Evolutionary conservation across 345 rosid genomes (phyloP), one percentile per base, ranked within the genome.

Genomic region (Punica granatum): DNA sequence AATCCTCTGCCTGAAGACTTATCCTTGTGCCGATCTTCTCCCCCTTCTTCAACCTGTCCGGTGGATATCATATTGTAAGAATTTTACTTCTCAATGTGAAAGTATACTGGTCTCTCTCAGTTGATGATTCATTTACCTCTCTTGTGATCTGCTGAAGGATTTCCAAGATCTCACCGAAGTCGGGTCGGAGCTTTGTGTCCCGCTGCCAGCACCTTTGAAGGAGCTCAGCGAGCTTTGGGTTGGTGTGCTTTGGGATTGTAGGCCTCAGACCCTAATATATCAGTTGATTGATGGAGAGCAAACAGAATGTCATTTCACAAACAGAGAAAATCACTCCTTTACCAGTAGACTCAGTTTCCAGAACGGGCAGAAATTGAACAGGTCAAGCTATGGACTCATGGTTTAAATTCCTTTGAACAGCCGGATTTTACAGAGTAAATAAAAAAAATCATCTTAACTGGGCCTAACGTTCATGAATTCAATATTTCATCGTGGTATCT

Each of bases 141-240:
- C 74, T 85, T 23, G 79, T 75, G 64, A 94, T 78, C 67, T 77
- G 84, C 70, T 80, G 83, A 73, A 91, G 89, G 65, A 72, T 77
- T 65, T 85, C 86, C 60, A 84, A 80, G 71, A 92, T 84, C 59
- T 89, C 88, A 54, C 87, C 81, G 82, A 94, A 94, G 73, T 77
- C 67, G n/a, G 98, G 98, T 72, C 98, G 84, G 72, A 77, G 87
- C 68, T 70, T 70, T 63, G 99, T 92, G 53, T 94, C 87, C 72
- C 83, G 96, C 73, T 65, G 86, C 99, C 98, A 91, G 86, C 99
- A 91, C 70, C 79, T 88, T 86, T 88, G 92, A 31, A 94, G 90
- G 67, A 88, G 81, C 72, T 88, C 87, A 23, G 81, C 81, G 53
- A 94, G 77, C 77, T 75, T 83, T 56, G 96, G 90, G 62, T 86